Evolutionary conservation across 2,329 filamentous ascomycete genomes (phyloP).

Genomic region (Sporothrix inflata): DNA sequence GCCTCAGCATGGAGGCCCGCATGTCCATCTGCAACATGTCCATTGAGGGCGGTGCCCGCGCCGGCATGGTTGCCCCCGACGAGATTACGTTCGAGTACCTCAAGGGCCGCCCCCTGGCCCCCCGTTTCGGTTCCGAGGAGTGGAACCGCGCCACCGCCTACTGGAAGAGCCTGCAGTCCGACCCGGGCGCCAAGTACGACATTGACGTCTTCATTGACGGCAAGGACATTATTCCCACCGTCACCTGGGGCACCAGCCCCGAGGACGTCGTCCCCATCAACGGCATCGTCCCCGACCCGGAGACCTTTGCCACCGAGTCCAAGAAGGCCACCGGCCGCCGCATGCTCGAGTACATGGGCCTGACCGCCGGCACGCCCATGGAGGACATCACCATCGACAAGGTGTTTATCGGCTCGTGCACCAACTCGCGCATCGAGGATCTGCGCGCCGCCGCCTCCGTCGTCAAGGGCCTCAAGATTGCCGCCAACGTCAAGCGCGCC

Average conservation of each 20-base stretch:
- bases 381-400: conserved; percentile 93
- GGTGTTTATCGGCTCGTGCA: conserved; percentile 97
- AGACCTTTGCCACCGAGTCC: conserved; percentile 76
- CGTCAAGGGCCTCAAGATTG: conserved; percentile 84
- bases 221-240: conserved; percentile 89
- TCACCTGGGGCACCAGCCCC: conserved; percentile 96
- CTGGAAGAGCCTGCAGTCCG: conserved; percentile 85
- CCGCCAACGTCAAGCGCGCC: conserved; percentile 85
- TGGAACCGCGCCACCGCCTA: conserved; percentile 88
- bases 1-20: conserved; percentile 90
- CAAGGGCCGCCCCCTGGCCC: conserved; percentile 84
- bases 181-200: conserved; percentile 88
- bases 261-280: conserved; percentile 97
- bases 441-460: conserved; percentile 83
- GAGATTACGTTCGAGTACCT: conserved; percentile 94
- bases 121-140: conserved; percentile 78
- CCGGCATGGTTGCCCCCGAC: conserved; percentile 96
- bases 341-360: conserved; percentile 94
- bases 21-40: conserved; percentile 99
- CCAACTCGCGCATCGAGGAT: conserved; percentile 96
- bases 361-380: conserved; percentile 83
- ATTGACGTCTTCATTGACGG: conserved; percentile 85
- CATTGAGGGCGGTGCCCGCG: conserved; percentile 92
- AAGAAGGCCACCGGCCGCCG: conserved; percentile 81
- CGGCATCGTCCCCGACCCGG: conserved; percentile 84